phyloP scores from a whole-genome alignment of 164 flowering plant species.

The Kalanchoe fedtschenkoi region DNA sequence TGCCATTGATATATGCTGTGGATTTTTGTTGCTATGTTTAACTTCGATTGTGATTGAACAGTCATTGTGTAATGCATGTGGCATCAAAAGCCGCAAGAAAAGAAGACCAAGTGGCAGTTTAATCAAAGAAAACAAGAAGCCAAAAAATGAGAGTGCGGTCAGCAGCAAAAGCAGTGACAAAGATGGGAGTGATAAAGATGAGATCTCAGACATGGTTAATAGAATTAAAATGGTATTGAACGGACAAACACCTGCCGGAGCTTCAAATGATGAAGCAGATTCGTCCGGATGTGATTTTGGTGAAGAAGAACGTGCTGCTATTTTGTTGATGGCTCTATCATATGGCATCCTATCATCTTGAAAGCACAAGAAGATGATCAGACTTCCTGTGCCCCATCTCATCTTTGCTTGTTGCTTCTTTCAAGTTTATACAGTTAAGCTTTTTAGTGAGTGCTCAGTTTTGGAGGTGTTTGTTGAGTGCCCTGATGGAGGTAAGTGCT shows the following conservation, averaged over 20 bases:
- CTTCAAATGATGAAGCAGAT: background rate
- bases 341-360: background rate
- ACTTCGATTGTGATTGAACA: background rate
- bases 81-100: background rate
- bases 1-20: no score
- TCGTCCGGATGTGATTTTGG: background rate
- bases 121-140: conserved; percentile 1
- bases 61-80: conserved; percentile 2
- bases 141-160: background rate
- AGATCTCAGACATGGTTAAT: background rate
- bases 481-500: background rate
- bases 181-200: background rate
- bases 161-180: background rate
- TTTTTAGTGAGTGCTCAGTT: background rate
- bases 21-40: no score
- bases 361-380: background rate
- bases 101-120: background rate
- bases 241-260: background rate
- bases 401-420: no score
- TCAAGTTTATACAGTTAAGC: background rate
- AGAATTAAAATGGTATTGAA: conserved; percentile 3
- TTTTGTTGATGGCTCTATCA: background rate
- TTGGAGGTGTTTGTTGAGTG: background rate
- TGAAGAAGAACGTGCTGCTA: background rate
- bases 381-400: background rate